Conservation (phyloP, 345 rosid species). For the Citrus glauca region DNA sequence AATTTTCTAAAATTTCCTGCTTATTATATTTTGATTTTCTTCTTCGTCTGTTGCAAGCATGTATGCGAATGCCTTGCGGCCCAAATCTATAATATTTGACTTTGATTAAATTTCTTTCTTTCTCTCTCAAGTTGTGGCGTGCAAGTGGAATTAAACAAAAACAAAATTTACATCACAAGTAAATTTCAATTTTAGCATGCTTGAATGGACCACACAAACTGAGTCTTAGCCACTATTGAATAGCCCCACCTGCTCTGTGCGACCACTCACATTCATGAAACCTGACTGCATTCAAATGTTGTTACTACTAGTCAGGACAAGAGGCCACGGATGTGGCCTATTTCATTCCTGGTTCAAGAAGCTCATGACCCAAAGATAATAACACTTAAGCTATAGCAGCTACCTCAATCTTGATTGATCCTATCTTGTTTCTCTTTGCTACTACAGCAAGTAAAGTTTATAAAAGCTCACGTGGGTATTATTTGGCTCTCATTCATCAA, state of each 20-base stretch:
- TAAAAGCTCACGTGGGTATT: not conserved
- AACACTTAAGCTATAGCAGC: not conserved
- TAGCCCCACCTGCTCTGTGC: constrained; percentile 5
- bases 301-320: not conserved
- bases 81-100: not conserved
- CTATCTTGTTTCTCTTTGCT: not conserved
- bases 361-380: not conserved
- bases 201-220: not conserved
- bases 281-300: not conserved
- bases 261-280: not conserved
- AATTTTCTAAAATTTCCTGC: too few species aligned
- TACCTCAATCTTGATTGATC: not conserved
- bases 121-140: not conserved
- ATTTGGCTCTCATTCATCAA: not conserved
- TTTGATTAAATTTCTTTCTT: not conserved
- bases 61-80: not conserved
- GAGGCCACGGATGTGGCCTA: not conserved
- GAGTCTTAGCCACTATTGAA: not conserved
- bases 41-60: constrained; percentile 1
- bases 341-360: not conserved
- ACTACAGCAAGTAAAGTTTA: not conserved
- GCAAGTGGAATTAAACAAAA: constrained; percentile 21
- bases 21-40: too few species aligned
- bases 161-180: not conserved
- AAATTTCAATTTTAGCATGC: not conserved